Base-by-base conservation (phyloP, 2,329 filamentous ascomycete species). In the Botrytis fragariae region DNA sequence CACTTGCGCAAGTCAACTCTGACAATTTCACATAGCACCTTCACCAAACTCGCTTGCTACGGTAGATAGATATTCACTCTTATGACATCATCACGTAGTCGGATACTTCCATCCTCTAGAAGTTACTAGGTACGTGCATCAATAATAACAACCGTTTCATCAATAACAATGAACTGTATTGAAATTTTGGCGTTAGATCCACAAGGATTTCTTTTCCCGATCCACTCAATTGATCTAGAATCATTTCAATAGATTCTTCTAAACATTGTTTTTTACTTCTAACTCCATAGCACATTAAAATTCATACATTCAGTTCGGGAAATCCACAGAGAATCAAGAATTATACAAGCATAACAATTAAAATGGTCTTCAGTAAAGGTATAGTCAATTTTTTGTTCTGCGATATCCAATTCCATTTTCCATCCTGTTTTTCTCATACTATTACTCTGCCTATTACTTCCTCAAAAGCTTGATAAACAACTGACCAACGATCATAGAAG, bases 371-470 rank as follows among this genome's bases (percentile, higher is more conserved):
- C 16, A 29, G 16, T 18, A 67, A 37, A 54, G 35, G 64, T 67
- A 51, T 8, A 3, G 2, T 39, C 14, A 37, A 18, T 64, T 57
- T 57, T 18, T 10, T 9, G 3, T 51, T 42, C 37, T 29, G 3
- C 25, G 2, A 2, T n/a, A 1, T 0, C 4, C 4, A 2, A 2
- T 42, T 39, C 7, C 5, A 6, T 51, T 25, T n/a, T 51, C 5
- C 25, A n/a, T 51, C 25, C 37, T 18, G 0, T 1, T 37, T 1
- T 25, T 5, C 1, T 2, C 8, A 18, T 18, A 18, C 14, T 29
- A 29, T 4, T 5, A 18, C 25, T 37, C 5, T n/a, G 14, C 5
- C 3, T 18, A 22, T 32, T 7, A 12, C 35, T 16, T 44, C 5
- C 6, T 14, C 35, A 20, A 12, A 3, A 37, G 4, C 5, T n/a